Conservation (phyloP, 2,329 filamentous ascomycete species). For the Rhexocercosporidium sp. region DNA sequence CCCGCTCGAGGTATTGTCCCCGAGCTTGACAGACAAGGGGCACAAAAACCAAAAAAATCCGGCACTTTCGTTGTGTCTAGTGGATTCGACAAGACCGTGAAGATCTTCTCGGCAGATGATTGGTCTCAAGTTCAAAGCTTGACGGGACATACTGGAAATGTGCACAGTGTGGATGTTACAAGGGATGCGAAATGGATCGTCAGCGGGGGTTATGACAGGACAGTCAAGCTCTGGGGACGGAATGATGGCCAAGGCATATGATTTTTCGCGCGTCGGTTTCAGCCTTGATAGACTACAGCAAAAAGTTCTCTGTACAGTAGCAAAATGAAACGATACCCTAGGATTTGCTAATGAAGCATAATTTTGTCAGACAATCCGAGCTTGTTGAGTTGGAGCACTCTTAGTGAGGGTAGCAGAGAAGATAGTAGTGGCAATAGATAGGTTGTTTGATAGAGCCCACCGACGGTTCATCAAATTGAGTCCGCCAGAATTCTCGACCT, state of each 20-base stretch:
- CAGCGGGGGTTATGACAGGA: conserved; percentile 91
- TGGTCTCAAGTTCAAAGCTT: conserved; percentile 90
- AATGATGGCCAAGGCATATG: conserved; percentile 70
- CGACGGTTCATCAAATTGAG: too few species aligned
- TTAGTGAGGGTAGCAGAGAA: too few species aligned
- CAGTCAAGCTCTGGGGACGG: conserved; percentile 93
- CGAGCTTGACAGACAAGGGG: conserved; percentile 68
- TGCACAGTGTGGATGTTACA: conserved; percentile 88
- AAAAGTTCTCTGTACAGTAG: neutral
- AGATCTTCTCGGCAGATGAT: conserved; percentile 95
- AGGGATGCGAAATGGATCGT: conserved; percentile 89
- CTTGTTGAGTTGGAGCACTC: too few species aligned
- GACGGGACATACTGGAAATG: conserved; percentile 89
- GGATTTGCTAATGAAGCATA: neutral
- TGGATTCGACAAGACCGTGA: conserved; percentile 94
- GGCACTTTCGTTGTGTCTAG: conserved; percentile 90
- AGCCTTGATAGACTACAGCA: neutral
- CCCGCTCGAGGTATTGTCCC: conserved; percentile 66
- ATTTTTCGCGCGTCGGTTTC: neutral
- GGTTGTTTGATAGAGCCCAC: too few species aligned
- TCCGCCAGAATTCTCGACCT: neutral
- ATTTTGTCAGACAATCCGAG: neutral
- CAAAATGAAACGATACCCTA: conserved; percentile 8
- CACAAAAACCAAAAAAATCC: conserved; percentile 76
- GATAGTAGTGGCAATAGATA: too few species aligned